Percentiles rank a stretch among this genome's conserved stretches.
phyloP scores from a whole-genome alignment of 2,329 filamentous ascomycete species.

The Neopestalotiopsis sp. region DNA sequence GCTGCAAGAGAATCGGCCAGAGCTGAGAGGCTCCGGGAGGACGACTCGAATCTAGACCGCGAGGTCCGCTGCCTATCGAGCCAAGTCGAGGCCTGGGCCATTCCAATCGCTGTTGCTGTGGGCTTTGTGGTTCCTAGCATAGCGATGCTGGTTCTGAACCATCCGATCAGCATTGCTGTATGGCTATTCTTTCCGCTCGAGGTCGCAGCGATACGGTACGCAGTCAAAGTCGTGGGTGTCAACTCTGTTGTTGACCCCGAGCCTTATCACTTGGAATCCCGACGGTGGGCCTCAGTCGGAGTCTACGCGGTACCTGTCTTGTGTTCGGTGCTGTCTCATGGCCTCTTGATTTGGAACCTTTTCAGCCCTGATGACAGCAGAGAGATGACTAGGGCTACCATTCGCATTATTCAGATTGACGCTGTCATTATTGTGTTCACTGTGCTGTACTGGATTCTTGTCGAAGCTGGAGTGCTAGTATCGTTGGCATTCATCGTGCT shows the following conservation, averaged over 20 bases:
- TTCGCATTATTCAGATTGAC: slow-evolving; percentile 54
- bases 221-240: slow-evolving; percentile 33
- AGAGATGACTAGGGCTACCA: slow-evolving; percentile 54
- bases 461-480: slow-evolving; percentile 53
- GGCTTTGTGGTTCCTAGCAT: slow-evolving; percentile 54
- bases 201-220: slow-evolving; percentile 49
- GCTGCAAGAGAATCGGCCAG: slow-evolving; percentile 26
- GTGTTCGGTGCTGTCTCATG: slow-evolving; percentile 50
- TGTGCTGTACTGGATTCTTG: slow-evolving; percentile 59
- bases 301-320: slow-evolving; percentile 53
- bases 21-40: slow-evolving; percentile 27
- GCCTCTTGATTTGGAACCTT: slow-evolving; percentile 46
- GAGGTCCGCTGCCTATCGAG: slow-evolving; percentile 44
- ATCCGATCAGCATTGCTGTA: slow-evolving; percentile 43
- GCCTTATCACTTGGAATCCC: slow-evolving; percentile 50
- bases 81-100: slow-evolving; percentile 61
- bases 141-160: slow-evolving; percentile 50
- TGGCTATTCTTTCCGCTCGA: slow-evolving; percentile 61
- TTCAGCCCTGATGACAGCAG: slow-evolving; percentile 49
- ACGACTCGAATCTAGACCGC: slow-evolving; percentile 36
- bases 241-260: slow-evolving; percentile 33
- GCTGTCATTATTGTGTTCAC: slow-evolving; percentile 50
- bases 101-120: slow-evolving; percentile 53
- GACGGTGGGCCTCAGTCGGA: slow-evolving; percentile 41
- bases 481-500: slow-evolving; percentile 31